Evolutionary conservation across 2,329 filamentous ascomycete genomes (phyloP).

Genomic region (Claviceps monticola): DNA sequence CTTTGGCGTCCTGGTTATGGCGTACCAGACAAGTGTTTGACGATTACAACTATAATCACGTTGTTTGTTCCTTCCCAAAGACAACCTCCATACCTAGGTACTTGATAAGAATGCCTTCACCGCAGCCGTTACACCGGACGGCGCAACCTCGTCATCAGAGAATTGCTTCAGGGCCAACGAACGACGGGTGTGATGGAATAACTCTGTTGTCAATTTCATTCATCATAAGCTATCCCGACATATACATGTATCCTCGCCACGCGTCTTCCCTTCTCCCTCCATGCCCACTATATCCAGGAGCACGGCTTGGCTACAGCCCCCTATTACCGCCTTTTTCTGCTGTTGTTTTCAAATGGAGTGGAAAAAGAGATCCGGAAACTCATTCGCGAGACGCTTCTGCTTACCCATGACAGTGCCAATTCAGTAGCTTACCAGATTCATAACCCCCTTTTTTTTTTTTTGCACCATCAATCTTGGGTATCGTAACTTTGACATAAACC

Average conservation of each 20-base stretch:
- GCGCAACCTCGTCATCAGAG: no score
- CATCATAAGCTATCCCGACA: neutral
- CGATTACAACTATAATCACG: no score
- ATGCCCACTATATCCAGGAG: neutral
- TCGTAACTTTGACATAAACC: conserved; percentile 3
- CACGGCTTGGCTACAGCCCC: neutral
- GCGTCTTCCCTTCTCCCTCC: neutral
- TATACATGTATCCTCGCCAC: neutral
- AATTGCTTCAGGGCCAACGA: no score
- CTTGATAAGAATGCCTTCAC: neutral
- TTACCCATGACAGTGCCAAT: neutral
- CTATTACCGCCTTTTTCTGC: neutral
- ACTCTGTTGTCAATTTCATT: neutral
- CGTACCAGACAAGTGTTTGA: no score
- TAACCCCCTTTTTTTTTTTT: neutral
- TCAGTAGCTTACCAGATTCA: neutral
- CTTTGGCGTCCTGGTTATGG: no score
- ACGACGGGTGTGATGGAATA: neutral
- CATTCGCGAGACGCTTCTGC: neutral
- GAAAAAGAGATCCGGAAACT: neutral
- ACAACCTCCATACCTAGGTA: no score
- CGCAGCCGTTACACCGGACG: neutral
- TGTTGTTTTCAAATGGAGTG: no score
- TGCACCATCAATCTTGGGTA: neutral
- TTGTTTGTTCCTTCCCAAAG: no score